Evolutionary conservation across 805 yeast genomes (phyloP).

Genomic region (Barnettozyma vustinii): DNA sequence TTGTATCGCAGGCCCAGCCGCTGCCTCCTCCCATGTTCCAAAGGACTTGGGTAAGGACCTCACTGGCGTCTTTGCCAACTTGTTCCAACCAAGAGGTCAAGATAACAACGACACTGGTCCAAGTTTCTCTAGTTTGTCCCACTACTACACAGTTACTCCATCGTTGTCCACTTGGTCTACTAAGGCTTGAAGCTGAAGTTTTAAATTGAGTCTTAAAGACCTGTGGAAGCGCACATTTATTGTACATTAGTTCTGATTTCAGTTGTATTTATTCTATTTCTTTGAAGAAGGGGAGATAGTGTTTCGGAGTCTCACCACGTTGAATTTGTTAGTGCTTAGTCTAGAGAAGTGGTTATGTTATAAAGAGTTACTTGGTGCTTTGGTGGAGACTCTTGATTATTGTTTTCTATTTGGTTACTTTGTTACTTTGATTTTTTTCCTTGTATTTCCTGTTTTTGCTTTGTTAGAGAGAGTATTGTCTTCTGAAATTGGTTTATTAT

Average conservation of each 20-base stretch:
- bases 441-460: not conserved
- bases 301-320: not conserved
- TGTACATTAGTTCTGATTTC: slow-evolving; percentile 6
- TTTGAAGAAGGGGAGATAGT: not conserved
- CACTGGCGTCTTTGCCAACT: slow-evolving; percentile 49
- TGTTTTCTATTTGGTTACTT: too few species aligned
- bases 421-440: too few species aligned
- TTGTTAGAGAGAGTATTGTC: not conserved
- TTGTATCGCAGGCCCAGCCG: slow-evolving; percentile 88
- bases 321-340: too few species aligned
- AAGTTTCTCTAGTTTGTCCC: slow-evolving; percentile 29
- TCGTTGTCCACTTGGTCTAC: slow-evolving; percentile 52
- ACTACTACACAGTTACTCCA: slow-evolving; percentile 45
- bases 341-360: too few species aligned
- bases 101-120: slow-evolving; percentile 80
- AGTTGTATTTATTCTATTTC: not conserved
- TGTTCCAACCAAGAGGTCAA: slow-evolving; percentile 85
- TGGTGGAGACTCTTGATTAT: too few species aligned
- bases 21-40: slow-evolving; percentile 57
- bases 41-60: slow-evolving; percentile 26
- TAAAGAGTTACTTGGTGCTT: too few species aligned
- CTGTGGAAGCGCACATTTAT: not conserved
- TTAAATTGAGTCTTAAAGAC: not conserved
- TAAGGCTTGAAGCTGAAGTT: slow-evolving; percentile 29
- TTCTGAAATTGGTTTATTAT: not conserved